A percentile compares a stretch with the other conserved stretches of the same genome.
phyloP scores from a whole-genome alignment of 1,284 basidiomycete species.

The Pseudozyma flocculosa region DNA sequence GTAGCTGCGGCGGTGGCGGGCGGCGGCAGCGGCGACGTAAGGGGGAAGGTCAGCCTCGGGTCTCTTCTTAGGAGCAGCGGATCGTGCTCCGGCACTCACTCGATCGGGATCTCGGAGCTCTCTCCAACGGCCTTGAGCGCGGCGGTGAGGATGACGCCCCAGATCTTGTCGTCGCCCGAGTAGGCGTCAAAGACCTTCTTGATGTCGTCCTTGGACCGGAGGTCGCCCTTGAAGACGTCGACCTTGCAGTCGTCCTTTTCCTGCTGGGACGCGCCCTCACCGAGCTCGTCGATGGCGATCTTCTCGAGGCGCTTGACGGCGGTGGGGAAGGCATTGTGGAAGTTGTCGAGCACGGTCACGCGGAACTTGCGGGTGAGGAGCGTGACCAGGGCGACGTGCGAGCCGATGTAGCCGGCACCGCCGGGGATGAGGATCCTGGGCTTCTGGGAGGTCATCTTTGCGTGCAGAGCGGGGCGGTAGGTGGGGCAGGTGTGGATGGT shows the following conservation, averaged over 20 bases:
- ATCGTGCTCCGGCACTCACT: too few relatives aligned
- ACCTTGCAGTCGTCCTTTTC: slow-evolving; percentile 74
- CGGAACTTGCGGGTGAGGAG: slow-evolving; percentile 85
- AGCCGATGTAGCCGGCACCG: slow-evolving; percentile 66
- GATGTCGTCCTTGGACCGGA: slow-evolving; percentile 46
- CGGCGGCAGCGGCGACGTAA: background rate
- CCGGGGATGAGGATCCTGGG: slow-evolving; percentile 55
- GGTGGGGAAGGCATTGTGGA: slow-evolving; percentile 81
- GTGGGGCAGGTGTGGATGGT: background rate
- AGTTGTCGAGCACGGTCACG: slow-evolving; percentile 64
- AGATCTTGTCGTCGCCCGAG: slow-evolving; percentile 64
- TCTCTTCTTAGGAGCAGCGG: too few relatives aligned
- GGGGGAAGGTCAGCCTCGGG: background rate
- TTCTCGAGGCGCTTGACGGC: slow-evolving; percentile 73
- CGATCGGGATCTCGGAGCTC: slow-evolving; percentile 87
- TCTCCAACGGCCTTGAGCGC: slow-evolving; percentile 98
- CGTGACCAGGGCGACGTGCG: slow-evolving; percentile 82
- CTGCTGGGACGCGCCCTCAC: slow-evolving; percentile 66
- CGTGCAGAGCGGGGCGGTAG: slow-evolving; percentile 3
- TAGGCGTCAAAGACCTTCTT: slow-evolving; percentile 45
- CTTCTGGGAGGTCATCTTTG: slow-evolving; percentile 36
- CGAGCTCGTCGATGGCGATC: slow-evolving; percentile 72
- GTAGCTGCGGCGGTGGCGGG: slow-evolving; percentile 30
- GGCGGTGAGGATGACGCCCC: slow-evolving; percentile 94
- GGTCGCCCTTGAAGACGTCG: slow-evolving; percentile 62